These are phyloP conservation scores for Fusarium musae DNA, from an alignment of 2,329 filamentous ascomycete genomes.

Conservation along the genomic window DNA sequence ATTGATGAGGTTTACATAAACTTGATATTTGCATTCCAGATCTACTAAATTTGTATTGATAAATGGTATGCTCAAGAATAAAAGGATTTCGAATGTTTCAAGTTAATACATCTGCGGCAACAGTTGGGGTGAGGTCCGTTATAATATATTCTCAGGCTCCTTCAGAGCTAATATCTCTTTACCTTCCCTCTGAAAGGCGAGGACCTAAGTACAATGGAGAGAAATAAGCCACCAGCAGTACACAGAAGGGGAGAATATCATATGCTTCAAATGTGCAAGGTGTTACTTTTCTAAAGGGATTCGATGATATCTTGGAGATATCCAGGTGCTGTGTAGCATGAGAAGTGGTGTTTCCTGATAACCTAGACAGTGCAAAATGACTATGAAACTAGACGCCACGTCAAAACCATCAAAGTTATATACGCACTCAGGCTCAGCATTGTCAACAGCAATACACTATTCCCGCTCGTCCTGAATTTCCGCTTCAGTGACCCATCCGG, in stretches of 20 bases:
- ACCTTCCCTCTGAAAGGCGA: background rate
- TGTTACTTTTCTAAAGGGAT: background rate
- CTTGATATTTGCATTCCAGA: too few species aligned
- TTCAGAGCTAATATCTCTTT: too few species aligned
- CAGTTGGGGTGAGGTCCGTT: background rate
- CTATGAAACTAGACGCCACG: constrained; percentile 56
- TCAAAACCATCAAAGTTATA: constrained; percentile 65
- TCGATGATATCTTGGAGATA: background rate
- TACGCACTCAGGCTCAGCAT: constrained; percentile 68
- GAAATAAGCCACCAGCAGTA: too few species aligned
- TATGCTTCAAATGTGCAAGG: background rate
- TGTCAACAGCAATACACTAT: constrained; percentile 69
- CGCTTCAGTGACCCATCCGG: constrained; percentile 51
- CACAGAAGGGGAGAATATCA: background rate
- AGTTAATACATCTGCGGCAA: background rate
- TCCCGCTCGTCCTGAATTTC: constrained; percentile 72
- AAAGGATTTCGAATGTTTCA: too few species aligned
- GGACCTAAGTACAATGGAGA: background rate
- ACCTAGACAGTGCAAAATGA: background rate
- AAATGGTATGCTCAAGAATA: background rate
- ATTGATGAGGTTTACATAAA: background rate
- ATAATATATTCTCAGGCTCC: background rate
- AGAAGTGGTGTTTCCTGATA: background rate
- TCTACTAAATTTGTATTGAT: background rate
- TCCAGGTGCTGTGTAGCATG: too few species aligned